Base-by-base conservation (phyloP, 495 filamentous ascomycete genomes). In the Mytilinidion resinicola region DNA sequence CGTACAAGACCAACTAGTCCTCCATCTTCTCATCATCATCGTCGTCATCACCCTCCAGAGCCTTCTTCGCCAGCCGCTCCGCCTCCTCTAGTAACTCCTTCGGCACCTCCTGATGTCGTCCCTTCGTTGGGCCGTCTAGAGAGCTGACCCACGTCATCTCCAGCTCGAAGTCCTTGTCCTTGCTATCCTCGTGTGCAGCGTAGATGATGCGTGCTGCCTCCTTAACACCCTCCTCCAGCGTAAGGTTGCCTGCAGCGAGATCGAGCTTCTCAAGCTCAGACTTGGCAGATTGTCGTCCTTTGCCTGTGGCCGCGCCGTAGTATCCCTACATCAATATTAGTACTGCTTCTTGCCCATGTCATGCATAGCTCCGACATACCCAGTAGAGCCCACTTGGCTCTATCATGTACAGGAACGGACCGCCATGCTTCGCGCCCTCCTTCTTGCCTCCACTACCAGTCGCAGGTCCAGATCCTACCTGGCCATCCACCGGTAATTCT, bases 131-230 rank as follows among this genome's bases (percentile, higher is more conserved):
- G 12, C 89, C 90, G 44, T 87, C 82, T 43, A 82, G 66, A 19
- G 80, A 82, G 73, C 89, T 95, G 64, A 97, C 85, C 93, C 93
- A 98, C 60, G 88, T 91, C 93, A 98, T 96, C 78, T 98, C 93
- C 36, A 98, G 77, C 80, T 98, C 95, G 64, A 97, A 97, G 35
- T 98, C 95, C 78, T 97, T 98, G 74, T 98, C 93, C 71, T 88
- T 88, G 80, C 89, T 96, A 69, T 98, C 93, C 69, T 96, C 91
- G 71, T 98, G 93, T 49, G 93, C 90, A 51, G 95, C 82, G 72
- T 96, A 91, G 72, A 98, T 96, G 66, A 98, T 97, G 43, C 90
- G 78, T 55, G 93, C 93, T 17, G 93, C 93, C 77, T 97, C 90
- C 78, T 95, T 96, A 62, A 97, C 90, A 34, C 85, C 93, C 68